Percentiles rank a stretch among this genome's conserved stretches.
These are phyloP conservation scores for Aspergillus kassunensis DNA, from an alignment of 495 filamentous ascomycete genomes.

Conservation along the genomic window DNA sequence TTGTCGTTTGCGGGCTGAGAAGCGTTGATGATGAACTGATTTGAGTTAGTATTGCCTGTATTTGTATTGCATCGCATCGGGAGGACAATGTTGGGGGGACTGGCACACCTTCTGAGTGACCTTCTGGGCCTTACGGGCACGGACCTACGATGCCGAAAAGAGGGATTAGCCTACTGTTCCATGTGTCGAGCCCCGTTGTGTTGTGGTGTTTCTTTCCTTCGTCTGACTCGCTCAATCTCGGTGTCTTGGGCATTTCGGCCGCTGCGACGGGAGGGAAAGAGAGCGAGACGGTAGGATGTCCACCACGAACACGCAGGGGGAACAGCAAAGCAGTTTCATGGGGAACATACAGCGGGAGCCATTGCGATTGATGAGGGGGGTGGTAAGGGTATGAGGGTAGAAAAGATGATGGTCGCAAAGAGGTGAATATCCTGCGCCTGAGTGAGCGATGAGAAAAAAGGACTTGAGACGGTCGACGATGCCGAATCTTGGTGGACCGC, in stretches of 20 bases:
- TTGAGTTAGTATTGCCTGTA: too few species aligned
- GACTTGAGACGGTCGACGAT: slow-evolving; percentile 9
- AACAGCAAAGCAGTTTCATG: slow-evolving; percentile 84
- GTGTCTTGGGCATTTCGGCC: slow-evolving; percentile 1
- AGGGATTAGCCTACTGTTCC: slow-evolving; percentile 91
- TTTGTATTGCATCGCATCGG: slow-evolving; percentile 4
- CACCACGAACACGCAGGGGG: slow-evolving; percentile 26
- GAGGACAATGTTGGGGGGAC: neutral
- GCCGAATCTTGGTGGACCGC: slow-evolving; percentile 23
- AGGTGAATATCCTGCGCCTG: slow-evolving; percentile 58
- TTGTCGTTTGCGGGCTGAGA: slow-evolving; percentile 96
- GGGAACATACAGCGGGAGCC: slow-evolving; percentile 70
- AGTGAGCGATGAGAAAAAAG: slow-evolving; percentile 24
- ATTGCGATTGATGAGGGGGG: slow-evolving; percentile 37
- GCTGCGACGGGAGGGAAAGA: neutral
- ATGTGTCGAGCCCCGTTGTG: slow-evolving; percentile 40
- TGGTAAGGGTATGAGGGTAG: slow-evolving; percentile 21
- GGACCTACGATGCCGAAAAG: slow-evolving; percentile 36
- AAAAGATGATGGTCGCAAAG: slow-evolving; percentile 48
- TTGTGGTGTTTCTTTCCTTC: slow-evolving; percentile 3
- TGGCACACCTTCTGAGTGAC: slow-evolving; percentile 69
- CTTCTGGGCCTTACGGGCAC: slow-evolving; percentile 62
- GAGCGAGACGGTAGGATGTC: slow-evolving; percentile 3
- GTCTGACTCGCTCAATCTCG: slow-evolving; percentile 26
- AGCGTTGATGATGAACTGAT: slow-evolving; percentile 99